Base-by-base conservation (phyloP, 345 rosid genomes). In the Streptanthus diversifolius region DNA sequence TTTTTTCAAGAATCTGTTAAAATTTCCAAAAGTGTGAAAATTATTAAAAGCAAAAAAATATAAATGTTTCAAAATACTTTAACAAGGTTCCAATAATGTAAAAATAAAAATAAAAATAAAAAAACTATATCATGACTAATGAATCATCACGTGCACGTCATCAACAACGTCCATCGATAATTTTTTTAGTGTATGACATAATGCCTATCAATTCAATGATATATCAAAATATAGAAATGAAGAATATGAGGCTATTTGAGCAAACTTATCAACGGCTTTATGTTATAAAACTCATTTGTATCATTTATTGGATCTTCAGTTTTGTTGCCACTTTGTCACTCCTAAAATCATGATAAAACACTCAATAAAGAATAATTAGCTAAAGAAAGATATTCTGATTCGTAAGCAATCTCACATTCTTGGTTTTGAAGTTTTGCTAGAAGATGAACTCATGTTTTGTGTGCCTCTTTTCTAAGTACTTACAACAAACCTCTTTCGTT, bases 401-500 rank as follows among this genome's bases (percentile, higher is more conserved):
- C 48, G 3, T 57, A 59, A 58, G 74, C 66, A 70, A 70, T 30
- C 43, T 17, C 30, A 35, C 18, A 45, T 59, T 15, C 48, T 70
- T 70, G 67, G 11, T 47, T 70, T 70, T 60, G 19, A 70, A 70
- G 67, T 15, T 47, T 70, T 57, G 47, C 2, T 32, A 33, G 22
- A 33, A 70, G 10, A 57, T 11, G 32, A 70, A 11, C 33, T 59
- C 63, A 58, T 59, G 39, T 22, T 44, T 45, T 24, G 15, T 40
- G 32, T 29, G 32, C 32, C 32, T 29, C 7, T 29, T 29, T 30
- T 30, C 33, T 5, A 30, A 30, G 33, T 6, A 30, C 33, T 30
- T 7, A 5, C 33, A 30, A 30, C 33, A 30, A 30, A 5, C 8
- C 33, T 30, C 33, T 30, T 30, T 30, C 33, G 8, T 30, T 30